Evolutionary conservation across 1,139 yeast species (phyloP), one percentile per base, ranked within the genome.

Genomic region (Yamadazyma triangularis): DNA sequence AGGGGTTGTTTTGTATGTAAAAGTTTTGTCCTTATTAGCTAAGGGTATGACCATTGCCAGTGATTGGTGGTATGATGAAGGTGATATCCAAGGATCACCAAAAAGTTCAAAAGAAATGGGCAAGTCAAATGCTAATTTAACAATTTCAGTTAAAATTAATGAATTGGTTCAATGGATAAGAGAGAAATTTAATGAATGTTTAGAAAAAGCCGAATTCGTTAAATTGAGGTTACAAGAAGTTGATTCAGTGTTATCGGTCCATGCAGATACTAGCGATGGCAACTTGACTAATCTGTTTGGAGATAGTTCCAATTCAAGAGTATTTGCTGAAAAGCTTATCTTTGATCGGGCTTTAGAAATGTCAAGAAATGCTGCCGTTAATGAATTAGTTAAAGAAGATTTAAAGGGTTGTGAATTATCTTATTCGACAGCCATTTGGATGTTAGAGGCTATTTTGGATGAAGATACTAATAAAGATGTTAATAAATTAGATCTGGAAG

Each of bases 341-440:
- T 89, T 88, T 58, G 96, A 89, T 46, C 71, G 97, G 26, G 96
- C 97, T 1, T 69, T 89, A 47, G 97, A 91, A 48, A 85, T 89
- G 68, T 84, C 96, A 2, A 74, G 94, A 45, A 78, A 78, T 35
- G 96, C 97, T 0, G 97, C 97, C 0, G 82, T 82, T 31, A 79
- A 81, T 50, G 98, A 91, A 56, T 66, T 87, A 44, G 77, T 77
- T 16, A 82, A 84, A 27, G 86, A 79, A 36, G 89, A 84, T 51
- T 60, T 85, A 34, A 70, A 72, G 29, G 87, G 84, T 7, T 89
- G 96, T 58, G 95, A 88, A 56, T 59, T 84, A 40, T 84, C 91
- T 4, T 91, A 91, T 53, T 86, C 94, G 7, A 85, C 96, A 0
- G 83, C 96, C 0, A 75, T 89, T 35, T 89, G 96, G 96, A 86